Evolutionary conservation across 805 yeast species (phyloP).

Genomic region (Ascoidea rubescens): DNA sequence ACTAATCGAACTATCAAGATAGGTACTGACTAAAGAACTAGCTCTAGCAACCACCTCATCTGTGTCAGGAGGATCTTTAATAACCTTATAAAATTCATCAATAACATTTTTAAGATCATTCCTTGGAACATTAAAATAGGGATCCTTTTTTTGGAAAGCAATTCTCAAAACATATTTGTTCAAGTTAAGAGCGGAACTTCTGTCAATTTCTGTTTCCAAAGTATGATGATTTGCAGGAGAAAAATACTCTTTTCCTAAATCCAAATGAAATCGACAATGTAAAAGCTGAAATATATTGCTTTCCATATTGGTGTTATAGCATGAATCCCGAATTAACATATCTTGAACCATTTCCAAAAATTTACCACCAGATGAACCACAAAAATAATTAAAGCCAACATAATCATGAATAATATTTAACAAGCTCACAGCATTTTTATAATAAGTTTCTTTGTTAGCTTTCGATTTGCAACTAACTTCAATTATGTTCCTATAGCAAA

Average conservation of each 20-base stretch:
- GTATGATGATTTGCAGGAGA: conserved; percentile 57
- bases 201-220: conserved; percentile 23
- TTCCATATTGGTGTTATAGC: conserved; percentile 32
- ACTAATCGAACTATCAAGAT: conserved; percentile 31
- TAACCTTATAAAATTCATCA: conserved; percentile 55
- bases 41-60: conserved; percentile 32
- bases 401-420: conserved; percentile 57
- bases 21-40: conserved; percentile 27
- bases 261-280: conserved; percentile 64
- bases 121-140: conserved; percentile 44
- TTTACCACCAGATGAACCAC: conserved; percentile 49
- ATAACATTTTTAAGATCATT: conserved; percentile 60
- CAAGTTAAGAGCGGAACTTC: conserved; percentile 24
- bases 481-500: neutral
- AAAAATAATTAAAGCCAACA: conserved; percentile 53
- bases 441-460: neutral
- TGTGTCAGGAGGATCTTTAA: conserved; percentile 50
- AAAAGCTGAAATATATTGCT: conserved; percentile 65
- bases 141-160: conserved; percentile 42
- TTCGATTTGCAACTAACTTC: neutral
- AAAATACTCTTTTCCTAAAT: conserved; percentile 42
- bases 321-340: conserved; percentile 29
- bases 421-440: conserved; percentile 22
- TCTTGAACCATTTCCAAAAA: conserved; percentile 50
- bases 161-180: conserved; percentile 39